A percentile compares a stretch with the other conserved stretches of the same genome.
phyloP scores from a whole-genome alignment of 176 grass and related monocot genomes.

The Oryza glumipatula region DNA sequence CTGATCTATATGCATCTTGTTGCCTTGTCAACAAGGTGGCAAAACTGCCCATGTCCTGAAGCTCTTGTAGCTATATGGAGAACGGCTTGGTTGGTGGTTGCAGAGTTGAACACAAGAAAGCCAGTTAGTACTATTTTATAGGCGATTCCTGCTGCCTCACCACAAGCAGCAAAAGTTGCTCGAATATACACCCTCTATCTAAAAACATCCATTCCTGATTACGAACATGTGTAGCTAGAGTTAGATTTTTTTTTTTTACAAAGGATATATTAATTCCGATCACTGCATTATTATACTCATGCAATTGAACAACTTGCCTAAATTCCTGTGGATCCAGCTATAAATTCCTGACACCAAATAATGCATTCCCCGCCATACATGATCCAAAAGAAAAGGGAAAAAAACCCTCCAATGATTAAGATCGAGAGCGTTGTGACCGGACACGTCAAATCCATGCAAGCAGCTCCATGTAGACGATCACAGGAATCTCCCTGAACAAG shows the following conservation, averaged over 20 bases:
- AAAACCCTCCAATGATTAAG: background rate
- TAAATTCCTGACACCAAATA: background rate
- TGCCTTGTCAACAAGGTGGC: too few relatives aligned
- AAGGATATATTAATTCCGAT: background rate
- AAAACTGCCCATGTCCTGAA: too few relatives aligned
- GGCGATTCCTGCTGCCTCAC: background rate
- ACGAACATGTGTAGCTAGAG: too few relatives aligned
- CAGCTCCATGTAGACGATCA: background rate
- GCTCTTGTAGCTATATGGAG: too few relatives aligned
- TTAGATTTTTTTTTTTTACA: too few relatives aligned
- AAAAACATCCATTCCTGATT: too few relatives aligned
- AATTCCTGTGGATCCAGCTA: background rate
- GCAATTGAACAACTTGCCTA: background rate
- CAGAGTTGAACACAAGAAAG: background rate
- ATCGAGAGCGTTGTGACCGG: background rate
- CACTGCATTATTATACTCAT: background rate
- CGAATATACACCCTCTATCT: background rate
- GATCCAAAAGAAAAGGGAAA: background rate
- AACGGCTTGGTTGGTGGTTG: too few relatives aligned
- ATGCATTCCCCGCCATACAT: background rate
- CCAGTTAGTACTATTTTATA: background rate
- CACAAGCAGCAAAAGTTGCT: background rate
- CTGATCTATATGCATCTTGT: too few relatives aligned
- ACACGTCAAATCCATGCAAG: constrained; percentile 17
- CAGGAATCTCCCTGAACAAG: background rate